Percentiles rank a stretch among this genome's conserved stretches.
phyloP scores from a whole-genome alignment of 2,329 filamentous ascomycete species.

The Epichloe gansuensis region DNA sequence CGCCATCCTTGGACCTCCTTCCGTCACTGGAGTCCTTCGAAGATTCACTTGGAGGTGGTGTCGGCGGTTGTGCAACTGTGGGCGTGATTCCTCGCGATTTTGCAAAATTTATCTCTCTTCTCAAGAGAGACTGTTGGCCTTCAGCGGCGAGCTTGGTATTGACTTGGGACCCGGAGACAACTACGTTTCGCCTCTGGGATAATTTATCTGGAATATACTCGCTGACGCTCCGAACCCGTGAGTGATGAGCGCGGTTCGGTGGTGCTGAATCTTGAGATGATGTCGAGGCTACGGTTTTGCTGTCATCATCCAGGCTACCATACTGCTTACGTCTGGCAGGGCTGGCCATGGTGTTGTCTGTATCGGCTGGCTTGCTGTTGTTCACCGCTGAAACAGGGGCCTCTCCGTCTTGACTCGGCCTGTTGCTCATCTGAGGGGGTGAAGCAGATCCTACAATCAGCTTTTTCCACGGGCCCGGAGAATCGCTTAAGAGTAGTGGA shows the following conservation, averaged over 20 bases:
- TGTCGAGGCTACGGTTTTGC: constrained; percentile 19
- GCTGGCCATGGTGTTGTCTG: constrained; percentile 30
- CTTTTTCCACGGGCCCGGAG: constrained; percentile 54
- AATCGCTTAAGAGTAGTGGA: constrained; percentile 53
- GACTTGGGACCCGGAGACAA: constrained; percentile 52
- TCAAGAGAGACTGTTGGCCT: constrained; percentile 36
- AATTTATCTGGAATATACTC: constrained; percentile 72
- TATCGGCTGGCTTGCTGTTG: constrained; percentile 39
- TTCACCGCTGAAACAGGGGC: constrained; percentile 34
- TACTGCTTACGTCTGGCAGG: constrained; percentile 48
- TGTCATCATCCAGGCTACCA: constrained; percentile 21
- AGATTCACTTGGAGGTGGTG: constrained; percentile 71
- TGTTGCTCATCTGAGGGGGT: constrained; percentile 16
- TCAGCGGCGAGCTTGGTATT: constrained; percentile 23
- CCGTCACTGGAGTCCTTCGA: constrained; percentile 33
- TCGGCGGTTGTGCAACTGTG: constrained; percentile 52
- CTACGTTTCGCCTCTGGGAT: constrained; percentile 59
- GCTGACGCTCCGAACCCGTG: constrained; percentile 72
- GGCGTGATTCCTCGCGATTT: constrained; percentile 61
- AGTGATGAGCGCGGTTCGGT: constrained; percentile 29
- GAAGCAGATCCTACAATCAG: constrained; percentile 36
- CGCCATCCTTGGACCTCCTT: constrained; percentile 28
- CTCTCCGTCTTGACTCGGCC: constrained; percentile 16
- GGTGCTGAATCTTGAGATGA: constrained; percentile 10
- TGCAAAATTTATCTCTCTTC: constrained; percentile 73